Evolutionary conservation across 1,139 yeast species (phyloP).

Genomic region (Debaryomycetaceae sp.): DNA sequence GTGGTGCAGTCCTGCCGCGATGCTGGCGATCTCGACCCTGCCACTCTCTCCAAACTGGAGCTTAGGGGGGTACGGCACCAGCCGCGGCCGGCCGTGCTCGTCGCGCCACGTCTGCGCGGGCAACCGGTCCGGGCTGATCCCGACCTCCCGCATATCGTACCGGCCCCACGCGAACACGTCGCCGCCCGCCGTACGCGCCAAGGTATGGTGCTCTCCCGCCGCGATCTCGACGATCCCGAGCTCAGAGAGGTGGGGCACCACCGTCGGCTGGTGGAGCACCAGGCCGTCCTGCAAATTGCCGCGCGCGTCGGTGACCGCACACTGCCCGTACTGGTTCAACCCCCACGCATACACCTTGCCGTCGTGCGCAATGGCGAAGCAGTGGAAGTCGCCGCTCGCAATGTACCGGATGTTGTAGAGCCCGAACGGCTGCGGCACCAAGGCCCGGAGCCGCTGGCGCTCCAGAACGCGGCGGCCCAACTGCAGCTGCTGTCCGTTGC

Average conservation of each 20-base stretch:
- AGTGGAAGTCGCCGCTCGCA: conserved; percentile 92
- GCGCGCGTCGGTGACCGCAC: conserved; percentile 56
- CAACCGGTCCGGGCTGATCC: conserved; percentile 55
- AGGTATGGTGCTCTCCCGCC: conserved; percentile 92
- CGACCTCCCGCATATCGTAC: conserved; percentile 86
- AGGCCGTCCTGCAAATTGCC: conserved; percentile 70
- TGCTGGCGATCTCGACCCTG: conserved; percentile 38
- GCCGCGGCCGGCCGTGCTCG: conserved; percentile 69
- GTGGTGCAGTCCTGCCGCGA: conserved; percentile 88
- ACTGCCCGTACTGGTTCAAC: conserved; percentile 90
- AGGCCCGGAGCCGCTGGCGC: conserved; percentile 57
- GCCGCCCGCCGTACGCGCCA: conserved; percentile 65
- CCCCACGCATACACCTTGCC: conserved; percentile 87
- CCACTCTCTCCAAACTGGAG: conserved; percentile 24
- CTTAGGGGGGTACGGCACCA: conserved; percentile 79
- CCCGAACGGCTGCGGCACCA: conserved; percentile 73
- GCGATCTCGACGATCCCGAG: conserved; percentile 53
- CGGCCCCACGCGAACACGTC: conserved; percentile 81
- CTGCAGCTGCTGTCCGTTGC: conserved; percentile 89
- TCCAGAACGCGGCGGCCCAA: conserved; percentile 76
- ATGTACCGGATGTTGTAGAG: conserved; percentile 66
- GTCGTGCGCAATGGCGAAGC: conserved; percentile 76
- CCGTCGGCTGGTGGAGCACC: conserved; percentile 65
- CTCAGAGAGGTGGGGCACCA: conserved; percentile 47
- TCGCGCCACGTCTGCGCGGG: conserved; percentile 65